Evolutionary conservation across 257 asterid species (phyloP).

Genomic region (Solanum boliviense): DNA sequence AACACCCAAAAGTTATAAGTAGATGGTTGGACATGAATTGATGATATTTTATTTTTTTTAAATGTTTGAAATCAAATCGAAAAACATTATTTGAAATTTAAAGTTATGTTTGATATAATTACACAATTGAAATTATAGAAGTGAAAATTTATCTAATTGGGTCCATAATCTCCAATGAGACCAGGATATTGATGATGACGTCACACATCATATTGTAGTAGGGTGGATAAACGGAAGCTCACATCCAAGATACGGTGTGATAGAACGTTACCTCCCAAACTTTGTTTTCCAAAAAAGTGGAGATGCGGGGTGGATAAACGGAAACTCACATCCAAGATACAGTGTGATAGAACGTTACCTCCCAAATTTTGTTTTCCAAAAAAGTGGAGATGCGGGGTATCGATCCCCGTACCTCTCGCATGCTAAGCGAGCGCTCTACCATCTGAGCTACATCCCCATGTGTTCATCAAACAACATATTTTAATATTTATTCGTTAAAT

Average conservation of each 20-base stretch:
- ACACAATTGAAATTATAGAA: neutral
- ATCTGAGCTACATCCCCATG: constrained; percentile 49
- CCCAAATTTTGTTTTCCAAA: too few relatives aligned
- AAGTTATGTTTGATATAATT: neutral
- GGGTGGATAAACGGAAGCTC: too few relatives aligned
- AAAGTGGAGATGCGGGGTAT: constrained; percentile 34
- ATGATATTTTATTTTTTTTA: neutral
- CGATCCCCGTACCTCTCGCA: constrained; percentile 41
- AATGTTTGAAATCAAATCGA: neutral
- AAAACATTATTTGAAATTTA: neutral
- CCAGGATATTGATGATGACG: fast-evolving
- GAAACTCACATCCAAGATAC: too few relatives aligned
- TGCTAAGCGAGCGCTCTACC: constrained; percentile 50
- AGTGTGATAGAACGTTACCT: too few relatives aligned
- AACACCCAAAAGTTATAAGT: neutral
- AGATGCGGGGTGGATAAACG: too few relatives aligned
- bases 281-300: too few relatives aligned
- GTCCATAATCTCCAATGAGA: neutral
- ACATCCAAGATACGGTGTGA: too few relatives aligned
- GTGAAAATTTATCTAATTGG: neutral
- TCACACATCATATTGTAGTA: fast-evolving
- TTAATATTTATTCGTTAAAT: too few relatives aligned
- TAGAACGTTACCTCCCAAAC: too few relatives aligned
- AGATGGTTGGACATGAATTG: neutral
- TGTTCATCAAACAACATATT: too few relatives aligned